Percentiles rank a stretch among this genome's conserved stretches.
Evolutionary conservation across 768 basidiomycete species (phyloP).

Genomic region (Leccinum arenicola): DNA sequence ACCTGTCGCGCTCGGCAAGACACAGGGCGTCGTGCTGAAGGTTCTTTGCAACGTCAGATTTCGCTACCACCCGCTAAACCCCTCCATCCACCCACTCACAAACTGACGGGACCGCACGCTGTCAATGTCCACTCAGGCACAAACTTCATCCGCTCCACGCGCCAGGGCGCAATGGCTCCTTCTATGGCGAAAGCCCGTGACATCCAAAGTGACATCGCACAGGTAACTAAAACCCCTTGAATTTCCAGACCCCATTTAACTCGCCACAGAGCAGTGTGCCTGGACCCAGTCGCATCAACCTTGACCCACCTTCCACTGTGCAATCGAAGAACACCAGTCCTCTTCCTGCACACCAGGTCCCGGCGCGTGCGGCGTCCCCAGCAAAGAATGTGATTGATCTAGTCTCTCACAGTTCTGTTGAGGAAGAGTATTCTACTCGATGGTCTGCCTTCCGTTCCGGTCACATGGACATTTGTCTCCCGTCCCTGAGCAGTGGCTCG

Average conservation of each 20-base stretch:
- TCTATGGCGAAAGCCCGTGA: neutral
- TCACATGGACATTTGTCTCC: constrained; percentile 12
- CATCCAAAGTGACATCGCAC: neutral
- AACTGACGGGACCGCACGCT: neutral
- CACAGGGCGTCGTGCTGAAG: neutral
- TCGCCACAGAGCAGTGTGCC: constrained; percentile 11
- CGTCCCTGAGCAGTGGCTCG: neutral
- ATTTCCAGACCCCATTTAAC: constrained; percentile 1
- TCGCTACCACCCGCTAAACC: neutral
- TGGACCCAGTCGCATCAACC: constrained; percentile 6
- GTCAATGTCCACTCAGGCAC: neutral
- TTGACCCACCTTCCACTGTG: neutral
- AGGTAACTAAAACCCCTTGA: constrained; percentile 7
- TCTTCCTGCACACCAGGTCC: neutral
- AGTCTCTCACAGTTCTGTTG: neutral
- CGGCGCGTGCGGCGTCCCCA: neutral
- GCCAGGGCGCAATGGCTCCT: neutral
- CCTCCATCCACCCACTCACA: neutral
- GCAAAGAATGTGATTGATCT: constrained; percentile 7
- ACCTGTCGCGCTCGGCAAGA: constrained; percentile 3
- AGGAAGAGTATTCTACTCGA: constrained; percentile 5
- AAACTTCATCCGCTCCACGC: neutral
- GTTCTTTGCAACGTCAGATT: constrained; percentile 2
- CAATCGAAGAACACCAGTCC: neutral
- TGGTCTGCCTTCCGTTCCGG: constrained; percentile 30